These are phyloP conservation scores for Fusarium sp. DNA, from an alignment of 2,329 filamentous ascomycete genomes.

Conservation along the genomic window DNA sequence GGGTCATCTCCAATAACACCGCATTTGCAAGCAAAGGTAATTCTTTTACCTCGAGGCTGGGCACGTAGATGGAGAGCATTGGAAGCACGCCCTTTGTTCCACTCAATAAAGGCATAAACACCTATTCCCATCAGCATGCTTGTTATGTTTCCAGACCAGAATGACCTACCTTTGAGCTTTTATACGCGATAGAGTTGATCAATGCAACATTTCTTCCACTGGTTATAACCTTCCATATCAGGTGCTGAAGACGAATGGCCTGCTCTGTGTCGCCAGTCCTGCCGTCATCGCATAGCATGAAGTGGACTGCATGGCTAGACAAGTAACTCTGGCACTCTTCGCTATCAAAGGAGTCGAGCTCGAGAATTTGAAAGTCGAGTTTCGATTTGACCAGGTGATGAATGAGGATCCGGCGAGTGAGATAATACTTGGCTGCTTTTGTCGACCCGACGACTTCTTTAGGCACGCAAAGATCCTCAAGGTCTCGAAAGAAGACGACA, in stretches of 20 bases:
- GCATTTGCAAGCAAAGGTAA: background rate
- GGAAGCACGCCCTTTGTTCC: conserved; percentile 1
- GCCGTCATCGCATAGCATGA: conserved; percentile 79
- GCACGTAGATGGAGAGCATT: background rate
- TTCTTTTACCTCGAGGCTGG: background rate
- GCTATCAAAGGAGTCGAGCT: conserved; percentile 65
- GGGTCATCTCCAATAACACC: background rate
- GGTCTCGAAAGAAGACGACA: conserved; percentile 76
- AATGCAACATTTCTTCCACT: conserved; percentile 74
- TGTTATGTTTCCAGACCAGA: background rate
- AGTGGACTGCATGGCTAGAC: conserved; percentile 69
- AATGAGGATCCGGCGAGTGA: conserved; percentile 75
- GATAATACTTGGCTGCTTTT: conserved; percentile 66
- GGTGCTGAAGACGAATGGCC: conserved; percentile 62
- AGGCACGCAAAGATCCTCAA: conserved; percentile 71
- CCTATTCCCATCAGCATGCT: conserved; percentile 21
- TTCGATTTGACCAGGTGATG: conserved; percentile 66
- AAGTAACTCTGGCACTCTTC: conserved; percentile 70
- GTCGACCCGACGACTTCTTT: conserved; percentile 17
- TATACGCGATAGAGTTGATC: conserved; percentile 74
- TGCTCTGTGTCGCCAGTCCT: conserved; percentile 45
- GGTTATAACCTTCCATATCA: conserved; percentile 62
- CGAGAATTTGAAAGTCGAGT: conserved; percentile 52
- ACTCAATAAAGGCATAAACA: conserved; percentile 38
- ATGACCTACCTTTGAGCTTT: conserved; percentile 71